A percentile compares a stretch with the other conserved stretches of the same genome.
These are phyloP conservation scores for Extremus antarcticus DNA, from an alignment of 495 filamentous ascomycete species.

Conservation along the genomic window DNA sequence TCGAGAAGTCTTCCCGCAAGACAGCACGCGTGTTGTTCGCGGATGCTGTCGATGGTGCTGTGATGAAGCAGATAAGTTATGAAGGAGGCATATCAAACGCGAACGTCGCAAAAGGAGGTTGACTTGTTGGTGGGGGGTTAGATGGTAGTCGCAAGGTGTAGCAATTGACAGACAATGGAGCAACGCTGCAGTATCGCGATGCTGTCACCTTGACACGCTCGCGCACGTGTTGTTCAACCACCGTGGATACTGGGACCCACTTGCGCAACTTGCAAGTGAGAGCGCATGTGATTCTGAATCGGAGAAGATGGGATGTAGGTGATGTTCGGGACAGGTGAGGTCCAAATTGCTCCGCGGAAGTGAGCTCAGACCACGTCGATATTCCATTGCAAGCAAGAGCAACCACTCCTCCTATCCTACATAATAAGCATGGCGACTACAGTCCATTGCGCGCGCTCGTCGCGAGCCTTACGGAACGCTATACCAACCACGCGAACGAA, in stretches of 20 bases:
- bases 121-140: too few species aligned
- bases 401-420: not conserved
- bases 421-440: not conserved
- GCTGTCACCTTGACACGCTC: too few species aligned
- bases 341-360: not conserved
- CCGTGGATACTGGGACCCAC: too few species aligned
- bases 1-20: too few species aligned
- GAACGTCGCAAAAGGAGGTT: too few species aligned
- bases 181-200: too few species aligned
- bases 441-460: conserved; percentile 4
- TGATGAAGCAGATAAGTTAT: too few species aligned
- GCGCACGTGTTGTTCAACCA: too few species aligned
- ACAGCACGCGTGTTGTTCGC: not conserved
- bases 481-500: conserved; percentile 5
- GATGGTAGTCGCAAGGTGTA: too few species aligned
- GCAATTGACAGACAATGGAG: too few species aligned
- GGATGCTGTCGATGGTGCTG: not conserved
- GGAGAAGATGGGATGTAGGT: not conserved
- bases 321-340: not conserved
- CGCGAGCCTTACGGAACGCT: not conserved
- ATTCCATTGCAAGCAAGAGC: not conserved
- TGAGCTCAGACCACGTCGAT: not conserved
- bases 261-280: not conserved
- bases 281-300: not conserved
- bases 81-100: too few species aligned